Conservation (phyloP, 2,329 filamentous ascomycete genomes). For the Tolypocladium pustulatum region DNA sequence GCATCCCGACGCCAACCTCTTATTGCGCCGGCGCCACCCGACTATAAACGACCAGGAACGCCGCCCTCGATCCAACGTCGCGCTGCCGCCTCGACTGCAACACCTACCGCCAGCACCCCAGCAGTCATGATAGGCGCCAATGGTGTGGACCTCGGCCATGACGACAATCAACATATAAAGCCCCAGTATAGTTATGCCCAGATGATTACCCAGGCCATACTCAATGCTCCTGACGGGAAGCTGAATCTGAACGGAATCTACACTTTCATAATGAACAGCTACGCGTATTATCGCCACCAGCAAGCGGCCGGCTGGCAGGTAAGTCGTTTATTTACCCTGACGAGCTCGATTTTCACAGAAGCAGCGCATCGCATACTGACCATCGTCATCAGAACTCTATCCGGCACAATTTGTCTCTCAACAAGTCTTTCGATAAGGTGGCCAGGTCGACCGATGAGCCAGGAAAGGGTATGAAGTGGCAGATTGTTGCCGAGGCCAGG, state of each 20-base stretch:
- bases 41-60: slow-evolving; percentile 51
- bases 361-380: slow-evolving; percentile 6
- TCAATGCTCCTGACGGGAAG: slow-evolving; percentile 77
- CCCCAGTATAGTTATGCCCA: slow-evolving; percentile 94
- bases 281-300: slow-evolving; percentile 86
- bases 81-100: slow-evolving; percentile 9
- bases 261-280: slow-evolving; percentile 80
- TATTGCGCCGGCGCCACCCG: slow-evolving; percentile 48
- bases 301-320: slow-evolving; percentile 78
- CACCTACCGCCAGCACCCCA: slow-evolving; percentile 22
- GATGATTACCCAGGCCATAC: slow-evolving; percentile 92
- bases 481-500: slow-evolving; percentile 71
- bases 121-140: slow-evolving; percentile 29
- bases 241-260: slow-evolving; percentile 90
- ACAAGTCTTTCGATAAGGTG: slow-evolving; percentile 90
- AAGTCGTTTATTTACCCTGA: slow-evolving; percentile 16
- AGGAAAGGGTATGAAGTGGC: slow-evolving; percentile 99
- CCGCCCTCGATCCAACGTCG: slow-evolving; percentile 36
- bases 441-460: slow-evolving; percentile 88
- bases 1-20: slow-evolving; percentile 29
- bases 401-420: slow-evolving; percentile 88
- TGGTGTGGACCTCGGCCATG: slow-evolving; percentile 67
- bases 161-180: slow-evolving; percentile 83
- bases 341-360: neutral
- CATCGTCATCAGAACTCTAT: slow-evolving; percentile 65